Evolutionary conservation across 441 rosid genomes (phyloP), one percentile per base, ranked within the genome.

Genomic region (Hura crepitans): DNA sequence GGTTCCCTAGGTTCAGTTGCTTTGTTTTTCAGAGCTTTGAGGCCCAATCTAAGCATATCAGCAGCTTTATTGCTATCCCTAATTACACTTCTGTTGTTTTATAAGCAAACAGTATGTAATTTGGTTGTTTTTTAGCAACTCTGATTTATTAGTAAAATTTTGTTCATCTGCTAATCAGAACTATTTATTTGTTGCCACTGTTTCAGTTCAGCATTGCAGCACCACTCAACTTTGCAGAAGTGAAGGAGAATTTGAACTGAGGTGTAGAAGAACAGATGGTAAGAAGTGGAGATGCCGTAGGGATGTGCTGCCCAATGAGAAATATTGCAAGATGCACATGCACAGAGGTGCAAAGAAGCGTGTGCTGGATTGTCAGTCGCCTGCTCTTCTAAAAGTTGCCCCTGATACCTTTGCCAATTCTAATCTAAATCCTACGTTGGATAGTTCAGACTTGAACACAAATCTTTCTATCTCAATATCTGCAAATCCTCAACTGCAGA

Each of bases 211-310:
- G 80, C 86, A 78, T 37, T 73, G 76, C 79, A 72, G 73, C 31
- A 65, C 76, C 23, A 27, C 75, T 37, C 14, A 58, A 66, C 61
- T 71, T 43, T 62, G 66, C 37, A 75, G 67, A 72, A 77, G 71
- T 54, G 78, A 79, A 54, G 62, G 50, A 63, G 89, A 81, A 43
- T 78, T 70, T 49, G 89, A 81, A 75, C 81, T 72, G 69, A 84
- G 96, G 72, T 91, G 93, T 62, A 72, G 85, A 75, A 89, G 96
- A 82, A 91, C 93, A 25, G 96, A 89, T 63, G 96, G 96, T 57
- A 89, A 84, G 84, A 84, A 83, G 69, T 89, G 97, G 96, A 81
- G 89, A 53, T 84, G 96, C 79, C 78, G 86, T 43, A 81, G 77
- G 66, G 86, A 72, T 42, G 89, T 74, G 37, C 65, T 89, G 60